These are phyloP conservation scores for Melampsora occidentalis DNA, from an alignment of 1,284 basidiomycete species.

Conservation along the genomic window DNA sequence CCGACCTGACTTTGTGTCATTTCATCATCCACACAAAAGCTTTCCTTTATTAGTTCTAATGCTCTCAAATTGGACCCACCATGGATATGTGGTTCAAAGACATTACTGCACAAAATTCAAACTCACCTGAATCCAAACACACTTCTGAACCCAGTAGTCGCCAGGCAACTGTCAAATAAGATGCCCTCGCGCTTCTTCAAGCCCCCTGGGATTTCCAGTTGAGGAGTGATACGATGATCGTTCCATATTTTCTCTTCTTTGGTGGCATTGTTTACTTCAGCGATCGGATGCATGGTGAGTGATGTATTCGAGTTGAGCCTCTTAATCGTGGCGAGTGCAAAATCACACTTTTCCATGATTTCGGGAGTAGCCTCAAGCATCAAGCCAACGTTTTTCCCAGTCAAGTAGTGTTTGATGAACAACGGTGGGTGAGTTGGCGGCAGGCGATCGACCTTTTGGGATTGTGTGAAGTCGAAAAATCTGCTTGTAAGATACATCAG, in stretches of 20 bases:
- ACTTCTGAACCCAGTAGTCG: neutral
- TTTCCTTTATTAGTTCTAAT: too few relatives aligned
- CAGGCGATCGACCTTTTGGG: neutral
- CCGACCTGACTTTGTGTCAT: neutral
- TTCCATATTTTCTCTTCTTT: neutral
- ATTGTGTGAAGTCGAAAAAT: neutral
- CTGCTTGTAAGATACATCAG: neutral
- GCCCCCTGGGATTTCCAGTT: neutral
- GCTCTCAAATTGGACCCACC: too few relatives aligned
- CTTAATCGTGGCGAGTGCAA: neutral
- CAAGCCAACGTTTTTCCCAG: neutral
- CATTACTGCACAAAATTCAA: neutral
- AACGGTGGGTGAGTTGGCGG: neutral
- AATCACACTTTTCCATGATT: neutral
- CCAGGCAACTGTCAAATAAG: neutral
- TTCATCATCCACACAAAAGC: too few relatives aligned
- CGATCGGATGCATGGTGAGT: neutral
- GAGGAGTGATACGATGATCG: neutral
- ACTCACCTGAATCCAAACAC: neutral
- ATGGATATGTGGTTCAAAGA: too few relatives aligned
- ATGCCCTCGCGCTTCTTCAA: neutral
- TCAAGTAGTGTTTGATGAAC: conserved; percentile 1
- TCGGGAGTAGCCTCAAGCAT: neutral
- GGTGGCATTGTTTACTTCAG: neutral
- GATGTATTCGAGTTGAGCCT: neutral